Evolutionary conservation across 2,329 filamentous ascomycete species (phyloP).

Genomic region (Epichloe typhina): DNA sequence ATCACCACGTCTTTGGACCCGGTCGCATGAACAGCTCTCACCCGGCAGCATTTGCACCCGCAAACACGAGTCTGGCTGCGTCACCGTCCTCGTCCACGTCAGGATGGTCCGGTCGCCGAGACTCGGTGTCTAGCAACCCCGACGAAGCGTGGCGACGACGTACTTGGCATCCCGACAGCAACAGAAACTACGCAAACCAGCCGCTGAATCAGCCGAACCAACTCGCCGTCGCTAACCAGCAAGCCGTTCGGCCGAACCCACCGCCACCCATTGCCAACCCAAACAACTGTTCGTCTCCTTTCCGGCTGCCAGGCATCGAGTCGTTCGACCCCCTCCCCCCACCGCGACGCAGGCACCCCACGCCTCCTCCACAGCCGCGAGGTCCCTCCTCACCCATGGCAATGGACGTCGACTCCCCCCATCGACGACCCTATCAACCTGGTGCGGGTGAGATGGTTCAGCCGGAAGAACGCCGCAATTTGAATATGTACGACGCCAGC

Average conservation of each 20-base stretch:
- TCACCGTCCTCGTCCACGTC: slow-evolving; percentile 53
- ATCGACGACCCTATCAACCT: slow-evolving; percentile 18
- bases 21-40: slow-evolving; percentile 42
- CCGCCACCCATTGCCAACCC: slow-evolving; percentile 34
- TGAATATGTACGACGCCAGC: slow-evolving; percentile 50
- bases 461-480: slow-evolving; percentile 34
- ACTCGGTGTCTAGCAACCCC: slow-evolving; percentile 46
- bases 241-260: slow-evolving; percentile 44
- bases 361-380: slow-evolving; percentile 45
- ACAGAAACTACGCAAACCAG: slow-evolving; percentile 47
- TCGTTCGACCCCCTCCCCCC: slow-evolving; percentile 70
- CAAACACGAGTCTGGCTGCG: slow-evolving; percentile 47
- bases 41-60: slow-evolving; percentile 38
- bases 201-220: slow-evolving; percentile 47
- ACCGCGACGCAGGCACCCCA: slow-evolving; percentile 39
- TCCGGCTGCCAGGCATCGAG: slow-evolving; percentile 78
- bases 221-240: slow-evolving; percentile 56
- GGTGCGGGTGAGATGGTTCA: slow-evolving; percentile 17
- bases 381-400: slow-evolving; percentile 67
- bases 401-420: slow-evolving; percentile 40
- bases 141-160: slow-evolving; percentile 72
- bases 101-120: slow-evolving; percentile 45
- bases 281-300: slow-evolving; percentile 39
- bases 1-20: slow-evolving; percentile 40
- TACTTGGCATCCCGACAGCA: slow-evolving; percentile 83